A percentile compares a stretch with the other conserved stretches of the same genome.
These are phyloP conservation scores for Aspergillus sergii DNA, from an alignment of 2,329 filamentous ascomycete species.

Conservation along the genomic window DNA sequence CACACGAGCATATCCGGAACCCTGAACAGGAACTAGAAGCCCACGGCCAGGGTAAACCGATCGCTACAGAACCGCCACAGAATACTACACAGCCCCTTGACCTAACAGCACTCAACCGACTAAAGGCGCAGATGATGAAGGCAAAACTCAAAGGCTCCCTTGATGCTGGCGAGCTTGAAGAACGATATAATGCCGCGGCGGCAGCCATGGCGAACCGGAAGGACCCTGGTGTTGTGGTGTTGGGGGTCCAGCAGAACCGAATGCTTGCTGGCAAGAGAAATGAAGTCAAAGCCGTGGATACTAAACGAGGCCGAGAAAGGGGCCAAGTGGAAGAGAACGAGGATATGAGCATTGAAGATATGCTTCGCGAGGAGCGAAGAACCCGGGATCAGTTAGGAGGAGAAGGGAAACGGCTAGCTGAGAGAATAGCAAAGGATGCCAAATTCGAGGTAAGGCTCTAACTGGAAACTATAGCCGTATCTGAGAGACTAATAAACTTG, in stretches of 20 bases:
- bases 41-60: conserved; percentile 57
- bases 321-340: conserved; percentile 88
- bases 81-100: conserved; percentile 62
- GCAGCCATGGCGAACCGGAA: conserved; percentile 61
- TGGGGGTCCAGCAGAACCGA: conserved; percentile 86
- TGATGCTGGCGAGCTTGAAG: conserved; percentile 75
- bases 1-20: conserved; percentile 31
- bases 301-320: conserved; percentile 79
- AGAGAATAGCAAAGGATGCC: conserved; percentile 88
- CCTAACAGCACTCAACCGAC: conserved; percentile 78
- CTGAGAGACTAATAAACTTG: conserved; percentile 16
- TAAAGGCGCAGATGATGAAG: conserved; percentile 95
- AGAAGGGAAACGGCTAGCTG: conserved; percentile 80
- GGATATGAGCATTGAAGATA: conserved; percentile 94
- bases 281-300: conserved; percentile 78
- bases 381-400: conserved; percentile 77
- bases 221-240: conserved; percentile 71
- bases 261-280: conserved; percentile 75
- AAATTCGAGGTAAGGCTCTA: conserved; percentile 71
- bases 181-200: conserved; percentile 77
- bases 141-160: conserved; percentile 81
- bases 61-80: conserved; percentile 58
- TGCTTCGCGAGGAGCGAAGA: conserved; percentile 91
- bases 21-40: conserved; percentile 40
- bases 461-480: conserved; percentile 5